Base-by-base conservation (phyloP, 345 rosid species). In the Tarenaya hassleriana region DNA sequence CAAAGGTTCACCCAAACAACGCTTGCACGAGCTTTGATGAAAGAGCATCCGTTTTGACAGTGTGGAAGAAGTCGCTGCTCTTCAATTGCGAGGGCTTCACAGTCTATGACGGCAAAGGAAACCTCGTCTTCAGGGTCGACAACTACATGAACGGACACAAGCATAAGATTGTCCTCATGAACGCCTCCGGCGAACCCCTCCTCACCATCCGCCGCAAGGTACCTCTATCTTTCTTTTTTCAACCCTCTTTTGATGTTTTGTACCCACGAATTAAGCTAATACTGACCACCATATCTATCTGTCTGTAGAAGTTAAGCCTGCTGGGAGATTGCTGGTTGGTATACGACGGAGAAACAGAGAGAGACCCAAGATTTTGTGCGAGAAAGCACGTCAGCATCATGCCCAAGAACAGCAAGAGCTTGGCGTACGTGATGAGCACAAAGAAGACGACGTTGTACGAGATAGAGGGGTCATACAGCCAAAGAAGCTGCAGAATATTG, bases 171-270 rank as follows among this genome's bases (percentile, higher is more conserved):
- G 64, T 92, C 48, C 96, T 92, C 66, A 92, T 92, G 96, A 96
- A 83, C 41, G 90, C 88, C 63, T 60, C 76, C 1, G 98, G 96
- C 60, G 60, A 72, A 34, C 86, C 98, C 20, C 96, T 92, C 56
- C 90, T 84, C 76, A 88, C 96, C 65, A 58, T 85, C 74, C 91
- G 98, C 37, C 96, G 95, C 60, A 92, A 83, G 96, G 97, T 88
- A 61, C 34, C 16, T 47, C 10, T 31, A 3, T 5, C 16, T 16
- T 29, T 34, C 7, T 12, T 16, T 45, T 11, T 1, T 48, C 20
- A 24, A 16, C 10, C 40, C 34, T 32, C 34, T 43, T n/a, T 38
- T 20, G n/a, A 58, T 10, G 34, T 27, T 21, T 3, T 6, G 5
- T 52, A 3, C 10, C 47, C 41, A 11, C 24, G n/a, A 10, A 41